Conservation (phyloP, 2,329 filamentous ascomycete genomes). For the Claviceps digitariae region DNA sequence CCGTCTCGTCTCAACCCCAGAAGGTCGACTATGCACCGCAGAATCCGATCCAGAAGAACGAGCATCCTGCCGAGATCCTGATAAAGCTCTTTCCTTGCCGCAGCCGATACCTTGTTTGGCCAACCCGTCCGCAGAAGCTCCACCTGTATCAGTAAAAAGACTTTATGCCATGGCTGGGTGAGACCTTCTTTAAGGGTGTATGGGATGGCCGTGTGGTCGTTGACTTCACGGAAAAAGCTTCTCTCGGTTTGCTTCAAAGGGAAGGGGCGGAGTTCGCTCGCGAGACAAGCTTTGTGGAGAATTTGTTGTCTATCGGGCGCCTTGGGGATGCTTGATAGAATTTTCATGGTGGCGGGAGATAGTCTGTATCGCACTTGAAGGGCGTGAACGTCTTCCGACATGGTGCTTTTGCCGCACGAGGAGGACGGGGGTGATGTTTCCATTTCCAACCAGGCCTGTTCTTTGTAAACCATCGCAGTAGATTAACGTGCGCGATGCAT, state of each 20-base stretch:
- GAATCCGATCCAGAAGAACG: conserved; percentile 17
- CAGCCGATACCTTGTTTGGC: conserved; percentile 31
- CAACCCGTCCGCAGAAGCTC: conserved; percentile 51
- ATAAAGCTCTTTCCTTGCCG: conserved; percentile 20
- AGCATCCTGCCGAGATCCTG: conserved; percentile 20
- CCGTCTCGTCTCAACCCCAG: conserved; percentile 41
- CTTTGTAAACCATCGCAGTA: no score
- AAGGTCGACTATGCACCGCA: conserved; percentile 26
- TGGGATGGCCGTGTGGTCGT: conserved; percentile 24
- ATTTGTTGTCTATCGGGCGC: conserved; percentile 19
- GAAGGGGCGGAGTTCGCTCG: conserved; percentile 25
- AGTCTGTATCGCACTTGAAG: conserved; percentile 23
- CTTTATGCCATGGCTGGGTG: conserved; percentile 54
- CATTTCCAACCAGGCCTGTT: no score
- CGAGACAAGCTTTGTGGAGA: conserved; percentile 24
- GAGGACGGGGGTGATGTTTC: neutral
- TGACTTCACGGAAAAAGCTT: conserved; percentile 24
- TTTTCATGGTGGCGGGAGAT: conserved; percentile 18
- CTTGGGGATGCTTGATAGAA: conserved; percentile 13
- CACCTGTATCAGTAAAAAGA: conserved; percentile 61
- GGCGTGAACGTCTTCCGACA: conserved; percentile 9
- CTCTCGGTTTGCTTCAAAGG: conserved; percentile 21
- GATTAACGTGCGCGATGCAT: no score
- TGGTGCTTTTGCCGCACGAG: neutral
- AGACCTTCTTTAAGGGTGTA: conserved; percentile 28